Base-by-base conservation (phyloP, 208 protist genomes). In the Acanthamoeba lugdunensis region DNA sequence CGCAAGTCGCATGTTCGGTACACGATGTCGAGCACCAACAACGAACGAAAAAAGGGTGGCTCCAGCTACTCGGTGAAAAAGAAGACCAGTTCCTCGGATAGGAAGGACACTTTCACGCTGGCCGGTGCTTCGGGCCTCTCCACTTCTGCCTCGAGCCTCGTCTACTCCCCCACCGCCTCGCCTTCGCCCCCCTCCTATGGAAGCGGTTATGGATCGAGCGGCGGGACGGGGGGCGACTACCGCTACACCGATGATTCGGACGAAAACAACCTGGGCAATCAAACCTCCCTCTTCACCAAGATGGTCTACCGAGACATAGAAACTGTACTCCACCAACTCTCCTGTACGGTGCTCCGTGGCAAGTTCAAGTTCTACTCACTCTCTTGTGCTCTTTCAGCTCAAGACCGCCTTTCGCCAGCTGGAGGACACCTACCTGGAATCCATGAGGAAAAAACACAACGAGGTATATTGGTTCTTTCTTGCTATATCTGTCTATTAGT, bases 281-380 rank as follows among this genome's bases (percentile, higher is more conserved):
- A 54, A 48, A 84, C 79, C 5, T 82, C 79, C 2, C 50, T 87
- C 25, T 87, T 87, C 50, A 87, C 79, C 25, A 87, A 63, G 79
- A 58, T 87, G 79, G 79, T 87, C 6, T 87, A n/a, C 8, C 79
- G 79, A 58, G 79, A 87, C 50, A 87, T 87, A 2, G 79, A 87
- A n/a, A 87, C 79, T 3, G 79, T 63, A 87, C 7, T 2, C 41
- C 37, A 23, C 73, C 69, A 79, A 28, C 48, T 16, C 11, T 5
- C 14, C 23, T 63, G 56, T 63, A 7, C 13, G 18, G 13, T 63
- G 45, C 45, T 48, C 5, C 56, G 21, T 23, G 56, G 56, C 2
- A 14, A 25, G 13, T 61, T 61, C 25, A 2, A 37, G 33, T 69
- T 23, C 61, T n/a, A 6, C 18, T 69, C 7, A 14, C 33, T 89